Conservation (phyloP, 1,284 basidiomycete species). For the Schizophyllum amplum region DNA sequence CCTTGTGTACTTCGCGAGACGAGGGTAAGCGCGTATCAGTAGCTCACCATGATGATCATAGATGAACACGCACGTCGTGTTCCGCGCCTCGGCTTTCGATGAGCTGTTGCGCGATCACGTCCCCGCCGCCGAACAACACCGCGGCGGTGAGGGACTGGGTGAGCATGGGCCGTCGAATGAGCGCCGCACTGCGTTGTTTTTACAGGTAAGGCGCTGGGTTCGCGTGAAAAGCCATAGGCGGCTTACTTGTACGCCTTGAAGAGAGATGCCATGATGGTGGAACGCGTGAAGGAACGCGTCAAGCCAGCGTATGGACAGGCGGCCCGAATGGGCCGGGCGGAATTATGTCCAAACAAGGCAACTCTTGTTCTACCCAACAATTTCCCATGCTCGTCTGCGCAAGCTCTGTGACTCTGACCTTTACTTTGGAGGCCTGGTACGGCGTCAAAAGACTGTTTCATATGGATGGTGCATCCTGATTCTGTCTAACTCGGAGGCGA, state of each 20-base stretch:
- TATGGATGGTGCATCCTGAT: no score
- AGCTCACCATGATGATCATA: background rate
- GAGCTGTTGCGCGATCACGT: constrained; percentile 75
- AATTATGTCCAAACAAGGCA: no score
- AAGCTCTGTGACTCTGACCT: no score
- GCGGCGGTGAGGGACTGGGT: constrained; percentile 61
- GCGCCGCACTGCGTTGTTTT: constrained; percentile 37
- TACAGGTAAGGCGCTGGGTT: background rate
- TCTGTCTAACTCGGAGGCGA: no score
- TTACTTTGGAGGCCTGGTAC: no score
- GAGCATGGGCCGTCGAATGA: constrained; percentile 55
- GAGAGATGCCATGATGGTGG: constrained; percentile 32
- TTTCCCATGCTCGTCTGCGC: no score
- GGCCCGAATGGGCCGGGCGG: no score
- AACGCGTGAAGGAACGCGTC: background rate
- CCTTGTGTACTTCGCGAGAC: constrained; percentile 43
- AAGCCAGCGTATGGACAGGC: no score
- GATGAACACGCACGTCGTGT: constrained; percentile 57
- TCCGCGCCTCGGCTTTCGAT: constrained; percentile 60
- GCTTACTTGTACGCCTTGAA: constrained; percentile 48
- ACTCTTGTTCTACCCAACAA: no score
- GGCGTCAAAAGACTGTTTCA: no score
- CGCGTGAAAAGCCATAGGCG: background rate
- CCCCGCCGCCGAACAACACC: constrained; percentile 69
- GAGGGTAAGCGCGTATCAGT: constrained; percentile 8